Base-by-base conservation (phyloP, 176 grass and related monocot species). In the Tillandsia fasciculata region DNA sequence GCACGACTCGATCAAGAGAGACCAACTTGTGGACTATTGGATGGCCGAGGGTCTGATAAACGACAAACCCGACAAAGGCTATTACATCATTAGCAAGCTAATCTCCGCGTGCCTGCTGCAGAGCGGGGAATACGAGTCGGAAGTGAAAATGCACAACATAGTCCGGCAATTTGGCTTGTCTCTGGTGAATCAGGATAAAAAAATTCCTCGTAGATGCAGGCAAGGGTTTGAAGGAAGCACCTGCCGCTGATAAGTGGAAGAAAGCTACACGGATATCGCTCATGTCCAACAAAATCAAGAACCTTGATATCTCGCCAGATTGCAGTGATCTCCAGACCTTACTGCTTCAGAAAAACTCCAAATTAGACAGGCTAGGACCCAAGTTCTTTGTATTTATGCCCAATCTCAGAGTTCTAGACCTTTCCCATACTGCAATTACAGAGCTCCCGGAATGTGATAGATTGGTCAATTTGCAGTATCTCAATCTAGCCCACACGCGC, bases 91-190 rank as follows among this genome's bases (percentile, higher is more conserved):
- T 9, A 63, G 14, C 0, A 83, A 66, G 52, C 78, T 96, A 42
- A 49, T 85, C 57, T 80, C 72, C 52, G 64, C 69, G 0, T 79
- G 91, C 74, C 83, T 96, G 87, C 56, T 96, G 74, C 81, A 85
- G 48, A 63, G n/a, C 22, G 77, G 77, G 67, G 70, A 83, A 33
- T 85, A 78, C 56, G 1, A 75, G 9, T 75, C 77, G 28, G 70
- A 87, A 56, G 87, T 96, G 17, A 90, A 80, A 71, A 73, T 96
- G 87, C 91, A 96, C 53, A 67, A 85, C 52, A 63, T 90, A 70
- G 81, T 87, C 51, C 83, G 81, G 58, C 64, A 68, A 15, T 26
- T 90, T 68, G 87, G 87, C 50, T 57, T 81, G 22, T 82, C 50
- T 64, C 69, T 85, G 59, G 70, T 51, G 65, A 70, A 65, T 11